Conservation (phyloP, 1,139 yeast genomes). For the Lodderomyces parapsilosis region DNA sequence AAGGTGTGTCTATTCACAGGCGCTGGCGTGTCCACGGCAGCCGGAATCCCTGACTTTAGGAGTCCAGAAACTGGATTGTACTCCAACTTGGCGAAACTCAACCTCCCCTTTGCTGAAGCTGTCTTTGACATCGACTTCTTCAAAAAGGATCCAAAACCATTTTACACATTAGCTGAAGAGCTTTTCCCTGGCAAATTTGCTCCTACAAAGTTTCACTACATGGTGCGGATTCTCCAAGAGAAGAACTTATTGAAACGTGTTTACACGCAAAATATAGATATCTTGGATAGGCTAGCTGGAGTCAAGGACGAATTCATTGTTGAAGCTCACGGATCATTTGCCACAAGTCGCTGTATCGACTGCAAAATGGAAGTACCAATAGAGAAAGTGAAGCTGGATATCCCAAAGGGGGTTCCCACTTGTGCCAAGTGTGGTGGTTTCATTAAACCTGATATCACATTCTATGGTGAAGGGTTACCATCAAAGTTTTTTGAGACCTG, state of each 20-base stretch:
- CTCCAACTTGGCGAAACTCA: slow-evolving; percentile 69
- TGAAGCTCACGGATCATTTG: slow-evolving; percentile 96
- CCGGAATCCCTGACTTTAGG: slow-evolving; percentile 94
- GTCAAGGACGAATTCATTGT: slow-evolving; percentile 61
- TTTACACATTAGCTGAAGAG: slow-evolving; percentile 80
- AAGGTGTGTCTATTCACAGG: slow-evolving; percentile 63
- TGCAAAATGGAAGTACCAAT: slow-evolving; percentile 59
- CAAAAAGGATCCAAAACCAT: slow-evolving; percentile 72
- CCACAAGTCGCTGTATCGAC: slow-evolving; percentile 75
- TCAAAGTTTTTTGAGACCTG: slow-evolving; percentile 60
- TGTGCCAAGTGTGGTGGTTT: slow-evolving; percentile 62
- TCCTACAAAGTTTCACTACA: slow-evolving; percentile 79
- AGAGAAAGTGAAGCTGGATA: slow-evolving; percentile 45
- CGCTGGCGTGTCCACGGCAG: slow-evolving; percentile 90
- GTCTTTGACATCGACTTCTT: slow-evolving; percentile 89
- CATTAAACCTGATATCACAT: slow-evolving; percentile 90
- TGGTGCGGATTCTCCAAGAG: slow-evolving; percentile 66
- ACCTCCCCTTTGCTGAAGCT: slow-evolving; percentile 91
- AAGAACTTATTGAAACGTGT: slow-evolving; percentile 62
- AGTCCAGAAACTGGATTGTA: slow-evolving; percentile 91
- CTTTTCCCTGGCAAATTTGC: slow-evolving; percentile 82
- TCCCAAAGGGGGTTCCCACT: slow-evolving; percentile 44
- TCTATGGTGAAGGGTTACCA: slow-evolving; percentile 89
- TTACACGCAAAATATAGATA: slow-evolving; percentile 91
- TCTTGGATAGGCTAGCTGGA: slow-evolving; percentile 85